A percentile compares a stretch with the other conserved stretches of the same genome.
Conservation (phyloP, 2,329 filamentous ascomycete species). For the Sclerotinia subarctica region DNA sequence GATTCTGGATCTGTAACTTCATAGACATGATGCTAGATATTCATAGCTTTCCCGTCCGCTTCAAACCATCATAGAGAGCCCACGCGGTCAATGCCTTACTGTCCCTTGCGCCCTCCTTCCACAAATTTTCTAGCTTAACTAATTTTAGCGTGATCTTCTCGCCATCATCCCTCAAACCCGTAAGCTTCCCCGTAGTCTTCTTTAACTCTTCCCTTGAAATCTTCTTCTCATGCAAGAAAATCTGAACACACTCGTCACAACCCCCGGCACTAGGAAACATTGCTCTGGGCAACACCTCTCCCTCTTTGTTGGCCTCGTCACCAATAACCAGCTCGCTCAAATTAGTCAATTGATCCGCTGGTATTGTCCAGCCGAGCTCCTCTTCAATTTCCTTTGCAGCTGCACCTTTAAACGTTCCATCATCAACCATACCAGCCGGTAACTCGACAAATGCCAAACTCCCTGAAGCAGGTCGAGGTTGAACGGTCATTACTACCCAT, state of each 20-base stretch:
- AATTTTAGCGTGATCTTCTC: conserved; percentile 62
- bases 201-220: conserved; percentile 49
- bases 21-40: background rate
- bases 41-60: conserved; percentile 37
- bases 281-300: conserved; percentile 43
- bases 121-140: conserved; percentile 54
- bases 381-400: conserved; percentile 60
- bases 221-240: conserved; percentile 55
- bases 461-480: conserved; percentile 55
- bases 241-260: conserved; percentile 58
- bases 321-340: conserved; percentile 54
- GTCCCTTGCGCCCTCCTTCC: conserved; percentile 56
- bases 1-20: background rate
- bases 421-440: conserved; percentile 58
- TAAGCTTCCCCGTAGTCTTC: conserved; percentile 56
- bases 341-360: conserved; percentile 48
- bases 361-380: conserved; percentile 55
- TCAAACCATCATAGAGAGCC: conserved; percentile 57
- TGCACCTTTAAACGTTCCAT: conserved; percentile 53
- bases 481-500: conserved; percentile 57
- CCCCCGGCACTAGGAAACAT: conserved; percentile 58
- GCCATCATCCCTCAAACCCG: conserved; percentile 55
- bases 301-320: conserved; percentile 39
- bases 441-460: conserved; percentile 55
- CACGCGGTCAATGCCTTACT: conserved; percentile 58